These are phyloP conservation scores for Cladophialophora yegresii DNA, from an alignment of 2,329 filamentous ascomycete genomes.

Conservation along the genomic window DNA sequence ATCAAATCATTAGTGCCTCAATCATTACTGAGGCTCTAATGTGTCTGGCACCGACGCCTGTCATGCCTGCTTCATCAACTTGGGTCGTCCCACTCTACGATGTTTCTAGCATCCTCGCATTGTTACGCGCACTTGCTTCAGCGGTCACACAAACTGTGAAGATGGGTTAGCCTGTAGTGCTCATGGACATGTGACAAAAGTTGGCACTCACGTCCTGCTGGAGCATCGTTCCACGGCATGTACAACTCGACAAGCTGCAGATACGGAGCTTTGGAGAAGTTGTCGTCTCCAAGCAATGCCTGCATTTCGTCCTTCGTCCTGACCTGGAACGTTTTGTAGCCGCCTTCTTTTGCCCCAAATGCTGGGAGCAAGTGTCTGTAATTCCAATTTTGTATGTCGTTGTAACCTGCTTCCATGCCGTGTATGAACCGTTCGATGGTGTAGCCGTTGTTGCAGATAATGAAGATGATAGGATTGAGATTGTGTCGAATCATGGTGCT, in stretches of 20 bases:
- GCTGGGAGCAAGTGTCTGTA: constrained; percentile 50
- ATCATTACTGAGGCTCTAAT: not conserved
- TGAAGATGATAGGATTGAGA: constrained; percentile 54
- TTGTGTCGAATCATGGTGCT: constrained; percentile 62
- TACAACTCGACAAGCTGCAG: constrained; percentile 49
- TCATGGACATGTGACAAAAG: constrained; percentile 37
- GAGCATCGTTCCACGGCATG: constrained; percentile 45
- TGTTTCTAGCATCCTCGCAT: constrained; percentile 49
- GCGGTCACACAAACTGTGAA: constrained; percentile 44
- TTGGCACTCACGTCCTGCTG: constrained; percentile 37
- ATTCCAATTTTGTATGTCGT: constrained; percentile 57
- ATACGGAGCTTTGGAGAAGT: constrained; percentile 44
- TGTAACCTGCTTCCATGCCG: constrained; percentile 56
- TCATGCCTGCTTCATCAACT: not conserved
- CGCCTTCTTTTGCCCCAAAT: constrained; percentile 35
- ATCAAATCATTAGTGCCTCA: not conserved
- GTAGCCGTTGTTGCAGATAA: constrained; percentile 63
- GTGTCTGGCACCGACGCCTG: not conserved
- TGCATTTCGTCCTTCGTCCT: constrained; percentile 55
- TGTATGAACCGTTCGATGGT: constrained; percentile 62
- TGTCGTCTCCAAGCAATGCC: constrained; percentile 37
- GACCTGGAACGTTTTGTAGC: constrained; percentile 63
- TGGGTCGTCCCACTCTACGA: not conserved
- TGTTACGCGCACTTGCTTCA: constrained; percentile 68
- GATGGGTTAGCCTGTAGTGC: constrained; percentile 46